A percentile compares a stretch with the other conserved stretches of the same genome.
Conservation (phyloP, 108 stramenopile species). For the Conticribra weissflogii region DNA sequence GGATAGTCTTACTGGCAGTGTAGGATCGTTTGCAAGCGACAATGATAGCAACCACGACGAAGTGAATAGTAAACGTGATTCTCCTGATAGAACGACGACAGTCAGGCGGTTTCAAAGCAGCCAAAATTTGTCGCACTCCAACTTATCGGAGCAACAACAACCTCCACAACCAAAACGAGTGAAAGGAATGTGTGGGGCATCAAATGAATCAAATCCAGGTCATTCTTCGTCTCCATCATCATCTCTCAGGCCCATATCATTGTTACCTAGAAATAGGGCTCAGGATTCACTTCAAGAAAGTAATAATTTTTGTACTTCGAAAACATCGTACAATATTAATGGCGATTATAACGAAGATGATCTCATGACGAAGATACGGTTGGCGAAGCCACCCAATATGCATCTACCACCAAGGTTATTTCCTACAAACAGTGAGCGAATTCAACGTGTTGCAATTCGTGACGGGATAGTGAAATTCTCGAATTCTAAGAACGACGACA, state of each 20-base stretch:
- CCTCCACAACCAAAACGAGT: too few relatives aligned
- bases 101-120: too few relatives aligned
- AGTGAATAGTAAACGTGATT: too few relatives aligned
- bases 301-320: not conserved
- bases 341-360: not conserved
- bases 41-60: not conserved
- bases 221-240: too few relatives aligned
- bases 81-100: too few relatives aligned
- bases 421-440: slow-evolving; percentile 1
- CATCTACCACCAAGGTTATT: slow-evolving; percentile 7
- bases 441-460: not conserved
- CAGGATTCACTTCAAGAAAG: not conserved
- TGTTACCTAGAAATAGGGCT: not conserved
- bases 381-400: not conserved
- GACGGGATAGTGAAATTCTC: not conserved
- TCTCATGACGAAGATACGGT: not conserved
- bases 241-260: too few relatives aligned
- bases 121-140: too few relatives aligned
- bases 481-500: slow-evolving; percentile 1
- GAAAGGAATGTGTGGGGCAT: too few relatives aligned
- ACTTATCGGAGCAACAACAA: too few relatives aligned
- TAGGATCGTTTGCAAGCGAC: not conserved
- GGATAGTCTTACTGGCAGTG: not conserved
- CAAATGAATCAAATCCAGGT: too few relatives aligned
- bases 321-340: not conserved